Evolutionary conservation across 2,329 filamentous ascomycete genomes (phyloP).

Genomic region (Claviceps sorghi): DNA sequence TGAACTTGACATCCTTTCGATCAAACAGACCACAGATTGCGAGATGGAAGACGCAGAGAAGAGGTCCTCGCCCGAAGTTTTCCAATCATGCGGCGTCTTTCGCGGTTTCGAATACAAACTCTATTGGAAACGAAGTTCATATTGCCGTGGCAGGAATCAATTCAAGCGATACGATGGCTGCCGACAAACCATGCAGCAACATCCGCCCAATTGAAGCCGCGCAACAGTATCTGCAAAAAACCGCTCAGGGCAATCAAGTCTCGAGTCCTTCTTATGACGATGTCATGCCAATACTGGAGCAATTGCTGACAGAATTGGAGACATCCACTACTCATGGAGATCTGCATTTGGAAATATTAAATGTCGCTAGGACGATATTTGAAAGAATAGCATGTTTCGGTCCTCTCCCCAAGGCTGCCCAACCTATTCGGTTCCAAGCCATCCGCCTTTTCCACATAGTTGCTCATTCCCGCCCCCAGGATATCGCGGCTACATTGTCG

Average conservation of each 20-base stretch:
- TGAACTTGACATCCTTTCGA: not conserved
- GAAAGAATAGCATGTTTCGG: slow-evolving; percentile 8
- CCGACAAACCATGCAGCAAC: not conserved
- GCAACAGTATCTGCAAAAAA: slow-evolving; percentile 1
- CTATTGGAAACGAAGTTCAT: not conserved
- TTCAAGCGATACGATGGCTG: not conserved
- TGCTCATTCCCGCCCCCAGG: slow-evolving; percentile 8
- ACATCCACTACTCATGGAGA: not conserved
- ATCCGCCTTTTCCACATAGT: slow-evolving; percentile 13
- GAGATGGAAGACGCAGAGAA: slow-evolving; percentile 1
- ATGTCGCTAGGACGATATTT: slow-evolving; percentile 9
- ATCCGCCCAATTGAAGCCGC: slow-evolving; percentile 1
- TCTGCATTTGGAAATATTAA: slow-evolving; percentile 1
- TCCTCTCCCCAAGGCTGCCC: slow-evolving; percentile 5
- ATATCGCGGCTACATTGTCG: slow-evolving; percentile 10
- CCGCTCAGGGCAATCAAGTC: not conserved
- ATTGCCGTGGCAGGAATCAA: not conserved
- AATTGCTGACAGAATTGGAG: slow-evolving; percentile 5
- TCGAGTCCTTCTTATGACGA: slow-evolving; percentile 5
- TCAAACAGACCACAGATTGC: not conserved
- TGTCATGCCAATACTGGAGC: slow-evolving; percentile 5
- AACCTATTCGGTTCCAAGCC: slow-evolving; percentile 8
- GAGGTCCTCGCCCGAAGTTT: not conserved
- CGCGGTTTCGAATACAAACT: not conserved
- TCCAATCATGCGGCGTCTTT: not conserved